A percentile compares a stretch with the other conserved stretches of the same genome.
phyloP scores from a whole-genome alignment of 1,284 basidiomycete species.

The Pseudozyma thailandica region DNA sequence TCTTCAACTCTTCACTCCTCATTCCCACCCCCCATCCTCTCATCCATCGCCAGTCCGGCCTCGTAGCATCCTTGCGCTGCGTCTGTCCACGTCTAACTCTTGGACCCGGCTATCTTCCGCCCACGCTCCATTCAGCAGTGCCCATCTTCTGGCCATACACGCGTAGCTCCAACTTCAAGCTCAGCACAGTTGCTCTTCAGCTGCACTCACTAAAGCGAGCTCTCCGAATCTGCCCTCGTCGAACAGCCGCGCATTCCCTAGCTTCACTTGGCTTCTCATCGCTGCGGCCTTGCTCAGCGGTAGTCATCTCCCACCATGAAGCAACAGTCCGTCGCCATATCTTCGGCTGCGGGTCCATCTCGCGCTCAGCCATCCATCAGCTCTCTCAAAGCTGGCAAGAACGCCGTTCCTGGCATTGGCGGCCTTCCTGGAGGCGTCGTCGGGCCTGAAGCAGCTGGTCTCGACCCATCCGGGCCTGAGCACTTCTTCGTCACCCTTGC shows the following conservation, averaged over 20 bases:
- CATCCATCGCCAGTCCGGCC: too few relatives aligned
- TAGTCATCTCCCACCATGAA: constrained; percentile 12
- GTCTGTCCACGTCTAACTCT: too few relatives aligned
- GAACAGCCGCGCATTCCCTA: too few relatives aligned
- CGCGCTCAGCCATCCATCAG: constrained; percentile 17
- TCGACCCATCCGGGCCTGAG: constrained; percentile 44
- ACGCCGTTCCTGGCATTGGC: constrained; percentile 23
- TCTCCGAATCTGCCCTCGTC: too few relatives aligned
- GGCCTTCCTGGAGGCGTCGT: constrained; percentile 43
- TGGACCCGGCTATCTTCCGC: too few relatives aligned
- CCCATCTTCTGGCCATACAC: too few relatives aligned
- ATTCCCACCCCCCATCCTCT: background rate
- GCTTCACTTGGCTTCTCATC: too few relatives aligned
- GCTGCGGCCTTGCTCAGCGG: background rate
- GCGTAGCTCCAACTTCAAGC: too few relatives aligned
- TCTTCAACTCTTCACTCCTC: background rate
- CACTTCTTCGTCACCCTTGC: constrained; percentile 62
- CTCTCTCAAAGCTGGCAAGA: constrained; percentile 15
- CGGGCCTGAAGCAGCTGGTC: constrained; percentile 43
- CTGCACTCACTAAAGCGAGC: too few relatives aligned
- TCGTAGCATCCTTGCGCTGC: too few relatives aligned
- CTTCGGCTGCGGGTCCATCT: constrained; percentile 28
- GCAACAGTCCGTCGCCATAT: constrained; percentile 19
- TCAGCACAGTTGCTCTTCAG: too few relatives aligned
- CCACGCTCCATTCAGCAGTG: too few relatives aligned